Evolutionary conservation across 306 rosid species (phyloP), one percentile per base, ranked within the genome.

Genomic region (Vicia faba): DNA sequence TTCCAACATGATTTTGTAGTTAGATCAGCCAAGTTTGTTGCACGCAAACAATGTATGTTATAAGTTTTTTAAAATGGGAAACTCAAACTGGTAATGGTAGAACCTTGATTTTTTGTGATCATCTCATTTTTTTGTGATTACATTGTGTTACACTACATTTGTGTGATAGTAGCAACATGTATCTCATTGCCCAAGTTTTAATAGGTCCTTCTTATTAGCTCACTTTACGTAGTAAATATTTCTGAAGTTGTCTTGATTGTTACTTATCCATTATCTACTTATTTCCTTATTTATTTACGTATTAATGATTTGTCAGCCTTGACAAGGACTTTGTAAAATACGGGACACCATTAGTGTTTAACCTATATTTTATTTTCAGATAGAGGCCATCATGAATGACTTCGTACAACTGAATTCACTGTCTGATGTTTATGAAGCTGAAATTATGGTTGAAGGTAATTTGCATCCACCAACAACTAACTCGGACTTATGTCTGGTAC

Each of bases 361-460:
- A 48, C 53, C 28, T 60, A 33, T 44, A 58, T 40, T 70, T 78
- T 70, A 73, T 83, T 85, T 66, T 76, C 88, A 92, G 98, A 74
- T 92, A 66, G 96, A 92, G 66, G 92, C 96, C 69, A 69, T 89
- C 79, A 89, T 87, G 96, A 88, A 92, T 68, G 96, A 89, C 86
- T 92, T 86, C 87, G 82, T 92, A 78, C 98, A 92, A 83, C 81
- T 89, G 71, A 87, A 80, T 80, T 88, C 96, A 60, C 91, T 82
- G 49, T 84, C 85, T 29, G 85, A 85, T 38, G 93, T 84, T 41
- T 82, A 83, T 58, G 98, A 89, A 84, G 84, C 96, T 69, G 97
- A 93, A 84, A 93, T 96, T 38, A 93, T 93, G 96, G 91, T 89
- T 80, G 96, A 93, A 87, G 98, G 98, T 92, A 69, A 68, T 69